phyloP scores from a whole-genome alignment of 1,284 basidiomycete species.

The Marasmius fiardii region DNA sequence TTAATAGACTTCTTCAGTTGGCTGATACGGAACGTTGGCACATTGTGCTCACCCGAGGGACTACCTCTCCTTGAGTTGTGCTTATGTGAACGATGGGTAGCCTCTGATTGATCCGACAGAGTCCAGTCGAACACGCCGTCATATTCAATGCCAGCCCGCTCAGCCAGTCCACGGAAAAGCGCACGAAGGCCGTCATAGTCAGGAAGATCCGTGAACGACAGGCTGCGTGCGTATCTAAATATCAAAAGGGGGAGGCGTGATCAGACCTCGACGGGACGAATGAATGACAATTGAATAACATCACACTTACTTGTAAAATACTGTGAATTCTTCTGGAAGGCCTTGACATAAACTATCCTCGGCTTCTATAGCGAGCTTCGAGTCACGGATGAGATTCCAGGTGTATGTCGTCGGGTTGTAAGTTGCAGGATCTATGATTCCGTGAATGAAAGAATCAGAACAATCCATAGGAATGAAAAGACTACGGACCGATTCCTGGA shows the following conservation, averaged over 20 bases:
- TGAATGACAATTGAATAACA: background rate
- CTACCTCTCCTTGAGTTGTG: background rate
- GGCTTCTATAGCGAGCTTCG: slow-evolving; percentile 58
- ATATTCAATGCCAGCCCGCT: slow-evolving; percentile 51
- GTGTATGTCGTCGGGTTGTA: slow-evolving; percentile 78
- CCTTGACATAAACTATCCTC: slow-evolving; percentile 66
- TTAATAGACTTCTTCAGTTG: background rate
- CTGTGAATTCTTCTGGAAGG: slow-evolving; percentile 85
- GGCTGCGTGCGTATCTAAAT: slow-evolving; percentile 76
- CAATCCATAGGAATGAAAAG: background rate
- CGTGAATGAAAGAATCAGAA: background rate
- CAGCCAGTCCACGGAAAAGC: slow-evolving; percentile 69
- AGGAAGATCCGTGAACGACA: slow-evolving; percentile 88
- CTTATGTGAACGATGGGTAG: background rate
- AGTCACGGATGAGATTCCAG: slow-evolving; percentile 71
- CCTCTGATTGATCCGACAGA: slow-evolving; percentile 15
- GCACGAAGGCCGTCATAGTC: slow-evolving; percentile 86
- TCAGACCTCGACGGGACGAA: background rate
- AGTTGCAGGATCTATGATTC: slow-evolving; percentile 11
- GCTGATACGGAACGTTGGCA: background rate
- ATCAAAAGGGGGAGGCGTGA: background rate
- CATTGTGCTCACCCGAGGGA: background rate
- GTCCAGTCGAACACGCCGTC: slow-evolving; percentile 52
- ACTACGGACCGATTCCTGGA: slow-evolving; percentile 37
- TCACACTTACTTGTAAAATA: slow-evolving; percentile 56